A percentile compares a stretch with the other conserved stretches of the same genome.
phyloP scores from a whole-genome alignment of 148 eudicot genomes.

The Vaccinium macrocarpon region DNA sequence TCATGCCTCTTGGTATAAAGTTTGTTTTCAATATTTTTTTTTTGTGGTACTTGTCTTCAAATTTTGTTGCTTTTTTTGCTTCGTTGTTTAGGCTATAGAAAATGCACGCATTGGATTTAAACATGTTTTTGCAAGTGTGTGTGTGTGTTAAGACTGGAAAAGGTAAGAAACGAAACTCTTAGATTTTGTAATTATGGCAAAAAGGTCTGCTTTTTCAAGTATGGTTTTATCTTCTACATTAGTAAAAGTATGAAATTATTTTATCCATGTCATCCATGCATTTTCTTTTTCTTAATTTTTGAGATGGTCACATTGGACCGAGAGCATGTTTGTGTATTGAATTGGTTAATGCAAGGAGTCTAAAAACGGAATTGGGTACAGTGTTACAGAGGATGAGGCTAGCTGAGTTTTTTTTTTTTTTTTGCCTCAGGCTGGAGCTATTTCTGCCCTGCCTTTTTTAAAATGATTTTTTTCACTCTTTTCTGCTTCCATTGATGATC shows the following conservation, averaged over 20 bases:
- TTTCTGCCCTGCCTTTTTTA: neutral
- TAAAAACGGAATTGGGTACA: neutral
- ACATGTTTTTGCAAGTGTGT: neutral
- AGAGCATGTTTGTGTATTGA: neutral
- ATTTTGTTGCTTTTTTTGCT: neutral
- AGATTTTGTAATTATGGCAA: neutral
- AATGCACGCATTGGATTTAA: neutral
- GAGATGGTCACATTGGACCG: neutral
- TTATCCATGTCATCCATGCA: neutral
- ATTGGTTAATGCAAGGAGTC: neutral
- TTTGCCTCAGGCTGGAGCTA: neutral
- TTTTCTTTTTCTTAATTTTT: neutral
- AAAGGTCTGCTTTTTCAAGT: neutral
- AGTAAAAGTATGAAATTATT: neutral
- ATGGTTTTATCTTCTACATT: neutral
- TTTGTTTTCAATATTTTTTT: neutral
- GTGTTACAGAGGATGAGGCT: neutral
- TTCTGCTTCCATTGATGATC: neutral
- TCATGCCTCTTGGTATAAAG: neutral
- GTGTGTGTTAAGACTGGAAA: neutral
- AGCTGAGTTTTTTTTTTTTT: neutral
- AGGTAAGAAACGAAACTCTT: neutral
- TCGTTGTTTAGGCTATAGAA: neutral
- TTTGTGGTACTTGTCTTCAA: neutral
- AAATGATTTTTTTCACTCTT: neutral